A percentile compares a stretch with the other conserved stretches of the same genome.
These are phyloP conservation scores for Hypomyces rosellus DNA, from an alignment of 2,329 filamentous ascomycete species.

Conservation along the genomic window DNA sequence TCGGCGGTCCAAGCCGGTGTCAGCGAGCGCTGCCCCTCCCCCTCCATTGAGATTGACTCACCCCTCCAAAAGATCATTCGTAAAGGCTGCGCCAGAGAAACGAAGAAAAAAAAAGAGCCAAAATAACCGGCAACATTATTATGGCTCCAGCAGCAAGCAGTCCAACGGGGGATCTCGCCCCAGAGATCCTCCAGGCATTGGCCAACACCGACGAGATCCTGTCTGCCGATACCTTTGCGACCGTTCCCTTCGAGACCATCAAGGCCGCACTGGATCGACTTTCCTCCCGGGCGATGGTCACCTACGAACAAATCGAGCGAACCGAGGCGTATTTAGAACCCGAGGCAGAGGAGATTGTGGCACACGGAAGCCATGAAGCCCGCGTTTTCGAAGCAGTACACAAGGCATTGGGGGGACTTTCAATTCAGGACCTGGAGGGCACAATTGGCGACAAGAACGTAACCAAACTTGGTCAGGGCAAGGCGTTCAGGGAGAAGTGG, in stretches of 20 bases:
- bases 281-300: slow-evolving; percentile 76
- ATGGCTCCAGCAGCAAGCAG: slow-evolving; percentile 9
- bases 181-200: slow-evolving; percentile 60
- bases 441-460: slow-evolving; percentile 66
- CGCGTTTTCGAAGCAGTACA: slow-evolving; percentile 72
- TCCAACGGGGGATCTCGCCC: slow-evolving; percentile 49
- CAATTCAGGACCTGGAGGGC: slow-evolving; percentile 66
- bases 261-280: slow-evolving; percentile 88
- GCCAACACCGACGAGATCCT: slow-evolving; percentile 57
- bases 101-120: background rate
- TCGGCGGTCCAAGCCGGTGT: background rate
- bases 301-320: slow-evolving; percentile 74
- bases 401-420: slow-evolving; percentile 69
- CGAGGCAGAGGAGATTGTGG: slow-evolving; percentile 65
- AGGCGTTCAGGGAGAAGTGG: slow-evolving; percentile 81
- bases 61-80: slow-evolving; percentile 3
- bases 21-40: slow-evolving; percentile 11
- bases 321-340: slow-evolving; percentile 72
- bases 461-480: slow-evolving; percentile 82
- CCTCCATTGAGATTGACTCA: slow-evolving; percentile 14
- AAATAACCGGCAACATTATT: background rate
- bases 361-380: slow-evolving; percentile 74
- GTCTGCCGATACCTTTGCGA: slow-evolving; percentile 64
- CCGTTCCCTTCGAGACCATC: slow-evolving; percentile 58
- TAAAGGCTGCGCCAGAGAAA: slow-evolving; percentile 2